Evolutionary conservation across 2,329 filamentous ascomycete species (phyloP).

Genomic region (Trichophyton equinum): DNA sequence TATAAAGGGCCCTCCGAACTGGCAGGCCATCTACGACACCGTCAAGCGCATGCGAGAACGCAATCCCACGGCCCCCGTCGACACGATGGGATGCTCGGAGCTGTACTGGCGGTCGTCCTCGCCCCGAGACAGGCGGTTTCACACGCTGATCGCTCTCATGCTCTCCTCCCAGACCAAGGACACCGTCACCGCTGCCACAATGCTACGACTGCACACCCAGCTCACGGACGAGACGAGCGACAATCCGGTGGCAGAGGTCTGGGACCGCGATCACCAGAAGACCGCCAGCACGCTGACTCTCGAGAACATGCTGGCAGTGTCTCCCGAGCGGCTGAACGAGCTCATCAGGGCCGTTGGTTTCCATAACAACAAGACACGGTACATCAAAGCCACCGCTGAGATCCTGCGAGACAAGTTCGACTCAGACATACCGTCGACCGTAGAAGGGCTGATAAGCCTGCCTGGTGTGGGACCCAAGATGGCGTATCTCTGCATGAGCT

Average conservation of each 20-base stretch:
- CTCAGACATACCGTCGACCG: constrained; percentile 68
- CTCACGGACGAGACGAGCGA: constrained; percentile 36
- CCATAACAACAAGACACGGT: constrained; percentile 86
- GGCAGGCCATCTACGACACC: constrained; percentile 67
- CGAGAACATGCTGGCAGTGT: constrained; percentile 61
- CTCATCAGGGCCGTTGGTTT: constrained; percentile 80
- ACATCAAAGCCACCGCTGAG: constrained; percentile 60
- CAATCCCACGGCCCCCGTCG: constrained; percentile 64
- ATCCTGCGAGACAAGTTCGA: constrained; percentile 58
- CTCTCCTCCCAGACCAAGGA: constrained; percentile 88
- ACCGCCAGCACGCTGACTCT: constrained; percentile 50
- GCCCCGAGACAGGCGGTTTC: constrained; percentile 56
- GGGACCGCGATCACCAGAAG: constrained; percentile 13
- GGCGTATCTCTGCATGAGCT: constrained; percentile 76
- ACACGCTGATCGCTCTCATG: constrained; percentile 81
- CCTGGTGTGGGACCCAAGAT: constrained; percentile 92
- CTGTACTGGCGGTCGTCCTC: constrained; percentile 32
- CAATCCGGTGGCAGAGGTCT: background rate
- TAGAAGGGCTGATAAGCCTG: constrained; percentile 60
- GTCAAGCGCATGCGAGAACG: constrained; percentile 66
- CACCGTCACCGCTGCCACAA: constrained; percentile 73
- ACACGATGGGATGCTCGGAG: constrained; percentile 84
- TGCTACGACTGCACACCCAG: constrained; percentile 64
- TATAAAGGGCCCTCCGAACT: constrained; percentile 57
- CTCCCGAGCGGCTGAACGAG: constrained; percentile 53